Conservation (phyloP, 768 basidiomycete genomes). For the Lentinula aciculospora region DNA sequence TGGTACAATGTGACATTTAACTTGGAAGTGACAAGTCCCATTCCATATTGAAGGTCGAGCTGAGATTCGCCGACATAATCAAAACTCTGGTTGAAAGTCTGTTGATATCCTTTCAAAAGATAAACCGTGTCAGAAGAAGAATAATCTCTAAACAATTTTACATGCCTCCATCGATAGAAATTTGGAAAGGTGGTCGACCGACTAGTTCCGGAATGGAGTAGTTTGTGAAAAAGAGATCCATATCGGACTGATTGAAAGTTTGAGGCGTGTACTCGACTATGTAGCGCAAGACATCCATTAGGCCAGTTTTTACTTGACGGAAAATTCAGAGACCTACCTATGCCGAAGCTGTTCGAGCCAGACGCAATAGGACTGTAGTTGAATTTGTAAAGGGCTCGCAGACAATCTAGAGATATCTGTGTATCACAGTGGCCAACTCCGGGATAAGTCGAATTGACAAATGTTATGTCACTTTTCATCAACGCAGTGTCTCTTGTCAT, state of each 20-base stretch:
- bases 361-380: conserved; percentile 22
- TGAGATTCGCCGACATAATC: conserved; percentile 35
- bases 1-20: conserved; percentile 34
- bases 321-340: conserved; percentile 20
- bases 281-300: background rate
- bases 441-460: conserved; percentile 8
- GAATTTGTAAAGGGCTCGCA: conserved; percentile 33
- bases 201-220: conserved; percentile 26
- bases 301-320: background rate
- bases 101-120: conserved; percentile 16
- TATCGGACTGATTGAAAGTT: conserved; percentile 26
- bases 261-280: conserved; percentile 37
- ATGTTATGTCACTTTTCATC: conserved; percentile 11
- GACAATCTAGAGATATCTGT: conserved; percentile 32
- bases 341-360: conserved; percentile 31
- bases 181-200: conserved; percentile 23
- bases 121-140: background rate
- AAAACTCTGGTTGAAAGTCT: conserved; percentile 22
- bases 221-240: conserved; percentile 22
- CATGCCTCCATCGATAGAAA: conserved; percentile 29
- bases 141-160: background rate
- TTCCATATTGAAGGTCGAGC: conserved; percentile 43
- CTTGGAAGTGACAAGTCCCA: conserved; percentile 32
- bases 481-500: conserved; percentile 11
- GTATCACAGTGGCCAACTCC: conserved; percentile 26